phyloP scores from a whole-genome alignment of 1,284 basidiomycete genomes.

The Neonothopanus nambi region DNA sequence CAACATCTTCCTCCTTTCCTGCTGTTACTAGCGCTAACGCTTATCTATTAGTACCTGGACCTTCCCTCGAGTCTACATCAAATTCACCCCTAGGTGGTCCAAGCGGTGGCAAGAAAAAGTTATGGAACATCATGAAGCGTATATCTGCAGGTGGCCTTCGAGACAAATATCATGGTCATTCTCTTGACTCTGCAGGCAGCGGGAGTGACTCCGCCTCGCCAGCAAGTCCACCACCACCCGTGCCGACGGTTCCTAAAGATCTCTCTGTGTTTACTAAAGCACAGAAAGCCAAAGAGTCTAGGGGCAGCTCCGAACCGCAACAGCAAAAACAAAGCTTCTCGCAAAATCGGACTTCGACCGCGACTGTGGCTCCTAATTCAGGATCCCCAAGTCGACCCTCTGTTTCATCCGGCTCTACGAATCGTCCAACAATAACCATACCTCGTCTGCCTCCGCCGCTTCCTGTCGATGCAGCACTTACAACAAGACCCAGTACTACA shows the following conservation, averaged over 20 bases:
- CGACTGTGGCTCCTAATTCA: too few relatives aligned
- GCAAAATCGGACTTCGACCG: constrained; percentile 1
- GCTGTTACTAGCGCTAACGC: too few relatives aligned
- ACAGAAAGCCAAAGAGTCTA: not conserved
- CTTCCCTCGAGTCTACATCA: too few relatives aligned
- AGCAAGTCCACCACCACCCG: constrained; percentile 42
- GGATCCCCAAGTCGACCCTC: not conserved
- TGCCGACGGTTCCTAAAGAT: constrained; percentile 57
- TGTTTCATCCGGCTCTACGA: not conserved
- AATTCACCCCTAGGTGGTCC: too few relatives aligned
- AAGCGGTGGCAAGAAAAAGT: constrained; percentile 34
- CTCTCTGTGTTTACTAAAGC: not conserved
- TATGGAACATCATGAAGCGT: constrained; percentile 71
- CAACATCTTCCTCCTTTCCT: too few relatives aligned
- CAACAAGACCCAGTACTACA: constrained; percentile 39
- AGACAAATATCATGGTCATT: constrained; percentile 47
- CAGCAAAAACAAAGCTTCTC: too few relatives aligned
- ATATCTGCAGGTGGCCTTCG: constrained; percentile 64
- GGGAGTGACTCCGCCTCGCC: constrained; percentile 15
- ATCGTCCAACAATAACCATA: not conserved
- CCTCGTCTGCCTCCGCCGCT: not conserved
- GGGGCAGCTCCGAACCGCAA: not conserved
- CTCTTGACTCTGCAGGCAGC: not conserved
- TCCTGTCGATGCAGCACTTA: not conserved
- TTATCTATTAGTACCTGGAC: too few relatives aligned